Base-by-base conservation (phyloP, 2,329 filamentous ascomycete genomes). In the Claviceps sp. region DNA sequence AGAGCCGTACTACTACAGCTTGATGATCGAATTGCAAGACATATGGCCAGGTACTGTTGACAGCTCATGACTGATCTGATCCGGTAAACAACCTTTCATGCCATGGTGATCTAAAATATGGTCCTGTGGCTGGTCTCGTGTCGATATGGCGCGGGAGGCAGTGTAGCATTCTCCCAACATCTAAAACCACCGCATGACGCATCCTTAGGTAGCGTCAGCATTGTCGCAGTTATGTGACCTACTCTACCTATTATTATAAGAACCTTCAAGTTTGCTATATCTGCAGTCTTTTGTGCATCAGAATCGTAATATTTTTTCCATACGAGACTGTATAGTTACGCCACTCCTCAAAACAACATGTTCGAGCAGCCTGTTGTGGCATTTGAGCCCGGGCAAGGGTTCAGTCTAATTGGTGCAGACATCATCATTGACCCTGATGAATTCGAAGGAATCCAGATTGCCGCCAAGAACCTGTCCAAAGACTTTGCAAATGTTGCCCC, bases 391-490 rank as follows among this genome's bases (percentile, higher is more conserved):
- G 57, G 48, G 22, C 43, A 52, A 46, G 55, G 62, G 40, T 57
- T 67, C 51, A 60, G 50, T 52, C 59, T 67, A 37, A 55, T 62
- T 41, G 59, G 61, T 14, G 61, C 65, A 4, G 55, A 62, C 1
- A 62, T 68, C 36, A 48, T 67, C 30, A 56, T 64, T 40, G 60
- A 65, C 18, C 52, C 60, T 7, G 59, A 59, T 48, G 65, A 69
- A 42, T 59, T 58, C 16, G 47, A 60, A 4, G 67, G 66, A 9
- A 56, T 69, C 16, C 60, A 61, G 26, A 67, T 68, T 34, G 66
- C 66, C 5, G 64, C 60, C 11, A 54, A 58, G 36, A 67, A 64
- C 20, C 53, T 69, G 7, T 58, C 60, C 36, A 54, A 57, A 43
- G 63, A 65, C 49, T 61, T 65, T 38, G 52, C 56, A 4, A 60